Evolutionary conservation across 495 filamentous ascomycete genomes (phyloP).

Genomic region (Hypoxylon intermedium): DNA sequence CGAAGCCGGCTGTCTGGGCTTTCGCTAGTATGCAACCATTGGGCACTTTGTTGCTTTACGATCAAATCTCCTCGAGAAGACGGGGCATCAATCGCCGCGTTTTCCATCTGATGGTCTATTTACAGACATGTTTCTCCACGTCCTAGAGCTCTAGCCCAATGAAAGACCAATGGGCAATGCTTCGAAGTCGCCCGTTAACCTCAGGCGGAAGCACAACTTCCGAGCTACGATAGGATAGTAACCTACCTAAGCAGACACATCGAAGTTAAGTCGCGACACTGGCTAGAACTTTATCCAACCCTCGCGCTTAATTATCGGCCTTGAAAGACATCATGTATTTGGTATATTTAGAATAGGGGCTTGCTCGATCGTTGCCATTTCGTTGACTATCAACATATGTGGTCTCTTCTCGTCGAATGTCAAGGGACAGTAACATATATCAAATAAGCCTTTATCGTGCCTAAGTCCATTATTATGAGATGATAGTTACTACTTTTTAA

Average conservation of each 20-base stretch:
- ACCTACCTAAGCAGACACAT: slow-evolving; percentile 9
- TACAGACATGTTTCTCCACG: slow-evolving; percentile 3
- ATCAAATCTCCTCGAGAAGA: slow-evolving; percentile 8
- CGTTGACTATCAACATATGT: no score
- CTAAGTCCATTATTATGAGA: no score
- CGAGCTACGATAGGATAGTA: slow-evolving; percentile 17
- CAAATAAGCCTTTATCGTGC: no score
- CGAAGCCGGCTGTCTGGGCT: slow-evolving; percentile 2
- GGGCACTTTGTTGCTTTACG: no score
- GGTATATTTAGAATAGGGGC: no score
- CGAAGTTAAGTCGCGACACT: slow-evolving; percentile 27
- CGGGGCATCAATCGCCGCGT: slow-evolving; percentile 28
- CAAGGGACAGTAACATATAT: no score
- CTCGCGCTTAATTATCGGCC: no score
- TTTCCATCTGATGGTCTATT: slow-evolving; percentile 17
- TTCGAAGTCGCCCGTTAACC: slow-evolving; percentile 13
- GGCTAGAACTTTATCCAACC: slow-evolving; percentile 28
- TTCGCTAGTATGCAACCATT: background rate
- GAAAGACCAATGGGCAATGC: background rate
- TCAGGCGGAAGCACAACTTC: slow-evolving; percentile 25
- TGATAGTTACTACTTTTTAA: no score
- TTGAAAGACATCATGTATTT: slow-evolving; percentile 39
- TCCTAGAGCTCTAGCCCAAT: slow-evolving; percentile 11
- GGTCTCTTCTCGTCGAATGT: no score
- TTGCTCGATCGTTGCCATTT: no score